These are phyloP conservation scores for Saturnispora ahearnii DNA, from an alignment of 805 yeast genomes.

Conservation along the genomic window DNA sequence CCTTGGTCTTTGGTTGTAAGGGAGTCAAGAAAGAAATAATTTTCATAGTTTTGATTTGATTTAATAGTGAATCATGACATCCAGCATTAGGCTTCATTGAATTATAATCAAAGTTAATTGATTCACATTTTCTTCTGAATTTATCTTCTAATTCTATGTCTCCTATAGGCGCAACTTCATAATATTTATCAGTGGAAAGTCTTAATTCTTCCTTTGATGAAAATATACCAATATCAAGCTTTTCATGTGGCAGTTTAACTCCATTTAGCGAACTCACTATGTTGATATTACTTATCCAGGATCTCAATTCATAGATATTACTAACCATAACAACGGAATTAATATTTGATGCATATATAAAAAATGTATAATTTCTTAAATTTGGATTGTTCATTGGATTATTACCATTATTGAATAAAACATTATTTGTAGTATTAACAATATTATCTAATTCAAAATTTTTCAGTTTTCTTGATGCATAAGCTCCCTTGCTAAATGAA, in stretches of 20 bases:
- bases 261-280: constrained; percentile 38
- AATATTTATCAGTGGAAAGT: constrained; percentile 1
- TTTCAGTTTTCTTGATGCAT: constrained; percentile 23
- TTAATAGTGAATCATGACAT: constrained; percentile 26
- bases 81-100: background rate
- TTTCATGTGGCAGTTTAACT: constrained; percentile 16
- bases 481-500: constrained; percentile 19
- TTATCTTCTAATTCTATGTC: constrained; percentile 26
- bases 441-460: constrained; percentile 20
- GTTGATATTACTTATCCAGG: constrained; percentile 54
- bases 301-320: constrained; percentile 37
- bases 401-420: background rate
- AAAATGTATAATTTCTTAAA: constrained; percentile 24
- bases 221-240: constrained; percentile 21
- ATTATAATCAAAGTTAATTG: constrained; percentile 15
- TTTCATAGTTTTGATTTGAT: constrained; percentile 27
- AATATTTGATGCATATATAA: constrained; percentile 33
- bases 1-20: constrained; percentile 43
- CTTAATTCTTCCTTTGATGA: constrained; percentile 20
- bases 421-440: constrained; percentile 10
- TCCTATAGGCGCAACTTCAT: constrained; percentile 17
- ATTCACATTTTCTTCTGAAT: constrained; percentile 27
- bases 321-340: constrained; percentile 35
- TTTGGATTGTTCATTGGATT: background rate
- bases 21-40: constrained; percentile 46